Conservation (phyloP, 208 protist genomes). For the Angomonas ambiguus region DNA sequence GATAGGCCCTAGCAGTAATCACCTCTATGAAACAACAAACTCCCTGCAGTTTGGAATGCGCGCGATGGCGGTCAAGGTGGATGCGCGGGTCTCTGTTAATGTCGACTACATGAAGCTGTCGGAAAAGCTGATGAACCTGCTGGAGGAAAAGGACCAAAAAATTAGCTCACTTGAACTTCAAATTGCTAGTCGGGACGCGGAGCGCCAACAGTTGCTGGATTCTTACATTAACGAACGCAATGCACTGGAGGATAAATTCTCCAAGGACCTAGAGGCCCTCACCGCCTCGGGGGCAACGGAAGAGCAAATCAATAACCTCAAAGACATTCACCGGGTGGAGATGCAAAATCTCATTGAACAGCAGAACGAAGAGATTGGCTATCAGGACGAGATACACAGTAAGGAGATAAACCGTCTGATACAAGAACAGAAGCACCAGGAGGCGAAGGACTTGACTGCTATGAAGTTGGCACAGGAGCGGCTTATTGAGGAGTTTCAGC, state of each 20-base stretch:
- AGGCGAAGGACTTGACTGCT: slow-evolving; percentile 64
- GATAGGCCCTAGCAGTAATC: slow-evolving; percentile 79
- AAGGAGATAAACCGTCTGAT: slow-evolving; percentile 76
- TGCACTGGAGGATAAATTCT: slow-evolving; percentile 53
- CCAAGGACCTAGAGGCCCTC: slow-evolving; percentile 53
- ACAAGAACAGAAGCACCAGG: slow-evolving; percentile 73
- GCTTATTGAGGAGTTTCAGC: slow-evolving; percentile 83
- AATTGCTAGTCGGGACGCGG: slow-evolving; percentile 70
- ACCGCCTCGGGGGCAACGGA: slow-evolving; percentile 53
- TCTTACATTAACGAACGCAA: slow-evolving; percentile 53
- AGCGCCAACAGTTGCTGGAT: slow-evolving; percentile 62
- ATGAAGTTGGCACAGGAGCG: slow-evolving; percentile 76
- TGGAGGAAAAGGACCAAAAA: slow-evolving; percentile 64
- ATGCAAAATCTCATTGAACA: slow-evolving; percentile 81
- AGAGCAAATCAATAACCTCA: slow-evolving; percentile 69
- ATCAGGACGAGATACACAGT: slow-evolving; percentile 75
- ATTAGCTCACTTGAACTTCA: slow-evolving; percentile 77
- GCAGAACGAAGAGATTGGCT: slow-evolving; percentile 76
- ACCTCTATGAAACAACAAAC: slow-evolving; percentile 85
- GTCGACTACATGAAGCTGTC: slow-evolving; percentile 85
- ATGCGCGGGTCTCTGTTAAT: slow-evolving; percentile 67
- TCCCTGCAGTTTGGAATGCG: slow-evolving; percentile 80
- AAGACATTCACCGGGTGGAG: slow-evolving; percentile 76
- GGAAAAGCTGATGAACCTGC: slow-evolving; percentile 59
- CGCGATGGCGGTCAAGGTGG: slow-evolving; percentile 84